These are phyloP conservation scores for Candida broadrunensis DNA, from an alignment of 805 yeast genomes.

Conservation along the genomic window DNA sequence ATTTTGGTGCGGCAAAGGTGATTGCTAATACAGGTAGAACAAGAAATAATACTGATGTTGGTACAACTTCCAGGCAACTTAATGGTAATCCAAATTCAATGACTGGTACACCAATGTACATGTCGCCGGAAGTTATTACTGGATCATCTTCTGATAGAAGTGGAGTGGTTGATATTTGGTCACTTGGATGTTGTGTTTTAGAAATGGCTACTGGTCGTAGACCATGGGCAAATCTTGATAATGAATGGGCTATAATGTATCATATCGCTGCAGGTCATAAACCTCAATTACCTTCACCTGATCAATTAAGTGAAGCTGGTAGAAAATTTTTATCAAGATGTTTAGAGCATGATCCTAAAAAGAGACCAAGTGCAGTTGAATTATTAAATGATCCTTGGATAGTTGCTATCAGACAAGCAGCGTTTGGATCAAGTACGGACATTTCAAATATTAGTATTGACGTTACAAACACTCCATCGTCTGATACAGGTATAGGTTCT, in stretches of 20 bases:
- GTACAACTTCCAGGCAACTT: not conserved
- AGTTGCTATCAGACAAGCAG: slow-evolving; percentile 62
- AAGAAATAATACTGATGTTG: slow-evolving; percentile 17
- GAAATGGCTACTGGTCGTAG: slow-evolving; percentile 97
- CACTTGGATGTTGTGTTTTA: slow-evolving; percentile 90
- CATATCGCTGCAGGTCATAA: slow-evolving; percentile 94
- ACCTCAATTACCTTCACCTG: slow-evolving; percentile 78
- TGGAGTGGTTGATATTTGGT: slow-evolving; percentile 88
- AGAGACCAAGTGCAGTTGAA: slow-evolving; percentile 81
- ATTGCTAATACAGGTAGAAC: slow-evolving; percentile 60
- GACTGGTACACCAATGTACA: slow-evolving; percentile 98
- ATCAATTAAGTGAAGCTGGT: slow-evolving; percentile 77
- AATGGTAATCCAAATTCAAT: slow-evolving; percentile 42
- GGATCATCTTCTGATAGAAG: slow-evolving; percentile 61
- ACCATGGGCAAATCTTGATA: slow-evolving; percentile 95
- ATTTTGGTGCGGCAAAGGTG: slow-evolving; percentile 96
- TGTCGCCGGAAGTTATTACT: slow-evolving; percentile 96
- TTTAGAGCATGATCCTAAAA: slow-evolving; percentile 76
- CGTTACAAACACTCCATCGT: slow-evolving; percentile 33
- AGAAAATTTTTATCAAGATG: slow-evolving; percentile 68
- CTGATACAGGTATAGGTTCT: slow-evolving; percentile 23
- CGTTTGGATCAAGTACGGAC: slow-evolving; percentile 47
- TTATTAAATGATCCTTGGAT: slow-evolving; percentile 90
- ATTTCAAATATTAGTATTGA: slow-evolving; percentile 31
- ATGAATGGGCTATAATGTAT: slow-evolving; percentile 98